These are phyloP conservation scores for Cutaneotrichosporon sp. DNA, from an alignment of 1,284 basidiomycete species.

Conservation along the genomic window DNA sequence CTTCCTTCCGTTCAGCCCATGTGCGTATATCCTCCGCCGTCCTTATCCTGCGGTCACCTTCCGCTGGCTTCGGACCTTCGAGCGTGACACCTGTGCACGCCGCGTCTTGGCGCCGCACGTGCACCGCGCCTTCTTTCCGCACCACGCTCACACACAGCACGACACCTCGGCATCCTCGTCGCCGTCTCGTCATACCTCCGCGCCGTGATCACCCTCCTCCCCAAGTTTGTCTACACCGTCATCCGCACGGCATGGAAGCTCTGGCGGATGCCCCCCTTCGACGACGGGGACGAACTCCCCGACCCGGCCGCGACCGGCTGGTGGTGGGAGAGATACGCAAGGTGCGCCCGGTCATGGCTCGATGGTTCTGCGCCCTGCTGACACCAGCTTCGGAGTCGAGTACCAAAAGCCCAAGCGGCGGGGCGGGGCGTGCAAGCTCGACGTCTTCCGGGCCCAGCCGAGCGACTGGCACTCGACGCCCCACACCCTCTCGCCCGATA, in stretches of 20 bases:
- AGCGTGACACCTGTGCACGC: not conserved
- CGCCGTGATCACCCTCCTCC: slow-evolving; percentile 13
- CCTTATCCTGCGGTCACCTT: not conserved
- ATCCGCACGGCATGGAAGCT: slow-evolving; percentile 11
- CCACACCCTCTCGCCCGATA: slow-evolving; percentile 16
- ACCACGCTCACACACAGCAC: slow-evolving; percentile 12
- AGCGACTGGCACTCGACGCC: slow-evolving; percentile 2
- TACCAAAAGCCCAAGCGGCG: slow-evolving; percentile 13
- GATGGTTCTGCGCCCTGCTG: not conserved
- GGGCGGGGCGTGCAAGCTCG: slow-evolving; percentile 16
- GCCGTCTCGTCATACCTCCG: slow-evolving; percentile 20
- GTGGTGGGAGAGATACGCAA: slow-evolving; percentile 23
- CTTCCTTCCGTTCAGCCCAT: slow-evolving; percentile 33
- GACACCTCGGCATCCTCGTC: slow-evolving; percentile 26
- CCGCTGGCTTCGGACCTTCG: not conserved
- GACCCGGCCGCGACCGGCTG: not conserved
- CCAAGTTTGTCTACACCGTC: slow-evolving; percentile 10
- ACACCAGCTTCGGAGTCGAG: slow-evolving; percentile 18
- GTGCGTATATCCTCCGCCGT: slow-evolving; percentile 18
- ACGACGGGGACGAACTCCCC: not conserved
- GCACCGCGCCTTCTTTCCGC: not conserved
- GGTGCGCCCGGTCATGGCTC: slow-evolving; percentile 4
- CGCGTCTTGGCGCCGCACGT: not conserved
- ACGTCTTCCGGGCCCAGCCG: slow-evolving; percentile 20
- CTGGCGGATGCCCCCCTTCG: slow-evolving; percentile 13